Evolutionary conservation across 371 early-diverging fungal species (phyloP), one percentile per base, ranked within the genome.

Genomic region (Mortierella sp.): DNA sequence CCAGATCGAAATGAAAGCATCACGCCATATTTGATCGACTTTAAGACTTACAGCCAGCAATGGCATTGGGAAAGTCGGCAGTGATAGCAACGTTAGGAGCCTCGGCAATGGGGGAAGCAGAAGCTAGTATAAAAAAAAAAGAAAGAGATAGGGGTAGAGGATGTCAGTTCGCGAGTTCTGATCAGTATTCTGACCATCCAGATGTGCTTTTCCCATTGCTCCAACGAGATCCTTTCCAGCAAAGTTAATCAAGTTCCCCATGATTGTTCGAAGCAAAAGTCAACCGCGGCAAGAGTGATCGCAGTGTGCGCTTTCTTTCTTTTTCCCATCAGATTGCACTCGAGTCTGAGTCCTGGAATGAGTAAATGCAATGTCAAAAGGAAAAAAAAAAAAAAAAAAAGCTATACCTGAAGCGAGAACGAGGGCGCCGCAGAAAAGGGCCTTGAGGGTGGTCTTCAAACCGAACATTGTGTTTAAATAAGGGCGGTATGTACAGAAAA

Each of bases 401-500:
- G 26, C 1, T 35, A 42, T 80, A 80, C 80, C 80, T 80, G 80
- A 59, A 55, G 80, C 80, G 26, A 80, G 70, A 61, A 74, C 15
- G 58, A 80, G 64, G 37, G 80, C 80, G 32, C 80, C 64, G 56
- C 67, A 70, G 60, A 80, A 19, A 57, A 80, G 74, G 68, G 80
- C 70, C 74, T 80, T 80, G 80, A 80, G 71, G 40, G 81, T 67
- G 19, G 66, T 55, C 81, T 80, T 80, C 62, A 80, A 57, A 63
- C 75, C 70, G 62, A 80, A 61, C 81, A 80, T 79, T 68, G 40
- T 56, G 56, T 10, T n/a, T 55, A 7, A 26, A 47, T 61, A 29
- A 37, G 31, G 26, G 23, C 34, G 45, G 62, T 53, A 60, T 62
- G 51, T 55, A 68, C 61, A 65, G 66, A 32, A 8, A 47, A 32